Percentiles rank a stretch among this genome's conserved stretches.
phyloP scores from a whole-genome alignment of 176 grass and related monocot genomes.

The Poa annua region DNA sequence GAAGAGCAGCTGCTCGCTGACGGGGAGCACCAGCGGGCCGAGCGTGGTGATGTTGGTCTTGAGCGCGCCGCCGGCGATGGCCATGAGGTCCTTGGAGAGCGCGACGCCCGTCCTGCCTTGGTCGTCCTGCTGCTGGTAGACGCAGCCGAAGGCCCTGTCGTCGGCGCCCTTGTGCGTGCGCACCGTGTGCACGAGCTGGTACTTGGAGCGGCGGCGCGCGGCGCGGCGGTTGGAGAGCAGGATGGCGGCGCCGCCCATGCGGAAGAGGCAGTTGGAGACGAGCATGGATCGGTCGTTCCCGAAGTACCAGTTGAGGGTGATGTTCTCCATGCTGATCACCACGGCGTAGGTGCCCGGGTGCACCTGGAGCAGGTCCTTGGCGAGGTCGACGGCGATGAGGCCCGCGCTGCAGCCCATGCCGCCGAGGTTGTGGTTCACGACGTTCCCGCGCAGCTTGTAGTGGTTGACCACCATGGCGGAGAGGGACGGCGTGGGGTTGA shows the following conservation, averaged over 20 bases:
- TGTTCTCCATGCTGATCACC: slow-evolving; percentile 68
- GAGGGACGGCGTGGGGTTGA: slow-evolving; percentile 63
- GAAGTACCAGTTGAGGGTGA: slow-evolving; percentile 66
- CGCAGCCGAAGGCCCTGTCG: slow-evolving; percentile 52
- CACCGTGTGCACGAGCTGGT: slow-evolving; percentile 72
- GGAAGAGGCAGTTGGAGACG: slow-evolving; percentile 65
- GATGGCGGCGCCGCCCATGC: slow-evolving; percentile 53
- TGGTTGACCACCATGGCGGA: slow-evolving; percentile 56
- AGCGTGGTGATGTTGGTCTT: slow-evolving; percentile 69
- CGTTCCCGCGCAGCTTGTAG: slow-evolving; percentile 55
- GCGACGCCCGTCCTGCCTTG: slow-evolving; percentile 48
- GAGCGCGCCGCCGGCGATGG: slow-evolving; percentile 57
- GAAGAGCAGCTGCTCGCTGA: slow-evolving; percentile 67
- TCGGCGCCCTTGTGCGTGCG: slow-evolving; percentile 67
- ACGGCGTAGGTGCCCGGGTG: slow-evolving; percentile 50
- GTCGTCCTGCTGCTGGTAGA: slow-evolving; percentile 40
- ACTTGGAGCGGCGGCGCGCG: slow-evolving; percentile 39
- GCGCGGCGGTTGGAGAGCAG: slow-evolving; percentile 51
- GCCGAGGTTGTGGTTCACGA: slow-evolving; percentile 58
- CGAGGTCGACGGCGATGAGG: slow-evolving; percentile 58
- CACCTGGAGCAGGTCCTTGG: slow-evolving; percentile 56
- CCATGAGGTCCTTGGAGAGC: slow-evolving; percentile 66
- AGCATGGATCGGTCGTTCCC: slow-evolving; percentile 67
- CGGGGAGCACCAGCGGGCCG: slow-evolving; percentile 53
- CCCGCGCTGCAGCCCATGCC: slow-evolving; percentile 70